Evolutionary conservation across 2,329 filamentous ascomycete genomes (phyloP).

Genomic region (Paecilomyces niveus): DNA sequence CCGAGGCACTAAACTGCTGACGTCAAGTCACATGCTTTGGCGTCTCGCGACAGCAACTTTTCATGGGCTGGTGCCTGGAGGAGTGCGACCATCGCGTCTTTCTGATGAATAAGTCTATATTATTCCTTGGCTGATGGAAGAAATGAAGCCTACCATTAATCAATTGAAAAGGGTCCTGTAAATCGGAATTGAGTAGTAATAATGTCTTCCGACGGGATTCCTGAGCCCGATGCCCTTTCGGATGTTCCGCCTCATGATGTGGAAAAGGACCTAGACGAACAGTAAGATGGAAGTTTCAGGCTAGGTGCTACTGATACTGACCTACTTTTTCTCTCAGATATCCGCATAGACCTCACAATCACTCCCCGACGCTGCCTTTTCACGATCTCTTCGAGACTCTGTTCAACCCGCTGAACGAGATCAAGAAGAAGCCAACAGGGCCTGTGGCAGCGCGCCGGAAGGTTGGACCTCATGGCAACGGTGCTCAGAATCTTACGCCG

Average conservation of each 20-base stretch:
- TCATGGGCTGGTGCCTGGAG: background rate
- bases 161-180: background rate
- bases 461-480: constrained; percentile 50
- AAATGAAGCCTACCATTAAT: background rate
- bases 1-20: background rate
- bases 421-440: constrained; percentile 63
- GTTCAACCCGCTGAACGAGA: constrained; percentile 74
- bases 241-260: constrained; percentile 12
- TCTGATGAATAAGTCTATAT: background rate
- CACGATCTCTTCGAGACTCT: constrained; percentile 68
- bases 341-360: constrained; percentile 75
- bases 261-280: constrained; percentile 44
- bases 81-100: background rate
- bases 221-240: constrained; percentile 2
- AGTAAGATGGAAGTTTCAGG: constrained; percentile 23
- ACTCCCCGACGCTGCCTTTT: constrained; percentile 72
- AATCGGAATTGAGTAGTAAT: background rate
- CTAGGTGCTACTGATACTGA: background rate
- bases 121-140: background rate
- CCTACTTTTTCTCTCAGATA: constrained; percentile 37
- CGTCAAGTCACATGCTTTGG: background rate
- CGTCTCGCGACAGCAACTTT: background rate
- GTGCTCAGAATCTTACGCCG: constrained; percentile 50
- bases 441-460: constrained; percentile 50
- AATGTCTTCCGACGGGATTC: background rate